Evolutionary conservation across 2,329 filamentous ascomycete genomes (phyloP), one percentile per base, ranked within the genome.

Genomic region (Ophiostoma sp.): DNA sequence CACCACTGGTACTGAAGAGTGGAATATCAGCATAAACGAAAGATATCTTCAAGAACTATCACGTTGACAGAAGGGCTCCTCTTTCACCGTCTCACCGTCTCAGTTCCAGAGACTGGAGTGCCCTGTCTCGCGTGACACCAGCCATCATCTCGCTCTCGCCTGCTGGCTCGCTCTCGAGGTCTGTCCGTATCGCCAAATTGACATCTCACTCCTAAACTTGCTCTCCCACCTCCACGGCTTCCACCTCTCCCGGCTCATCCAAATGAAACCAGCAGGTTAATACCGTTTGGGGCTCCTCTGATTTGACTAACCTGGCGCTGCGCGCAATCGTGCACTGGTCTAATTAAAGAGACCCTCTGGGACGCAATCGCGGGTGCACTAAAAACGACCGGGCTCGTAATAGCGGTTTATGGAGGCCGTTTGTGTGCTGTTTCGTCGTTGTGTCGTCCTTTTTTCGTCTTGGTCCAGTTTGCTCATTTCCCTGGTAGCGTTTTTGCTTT

Each of bases 401-500:
- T 65, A 27, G 42, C 27, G 42, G n/a, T 47, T 47, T 65, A 42
- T 47, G 63, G 63, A 36, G 63, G 63, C 42, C 8, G 42, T 16
- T 47, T 65, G 38, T 41, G 14, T 65, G 63, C 12, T 49, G 36
- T 65, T 40, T 63, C 14, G 58, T 14, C 11, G 60, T 42, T 42
- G 40, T 47, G 9, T 64, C 9, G 63, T 64, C 63, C 63, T 64
- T 64, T 42, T 64, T 64, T 16, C 42, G 63, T 6, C 36, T 65
- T 44, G 47, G 47, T 66, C 16, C 65, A 40, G 58, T 66, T 36
- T 55, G 38, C 44, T 65, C 60, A 66, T 63, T 66, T 62, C 63
- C 55, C 65, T 67, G 65, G 60, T 68, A 5, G 42, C 42, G 45
- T 52, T 52, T n/a, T 27, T 69, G 64, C 41, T 60, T 64, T 69